A percentile compares a stretch with the other conserved stretches of the same genome.
Evolutionary conservation across 164 flowering plant species (phyloP).

Genomic region (Dillenia suffruticosa): DNA sequence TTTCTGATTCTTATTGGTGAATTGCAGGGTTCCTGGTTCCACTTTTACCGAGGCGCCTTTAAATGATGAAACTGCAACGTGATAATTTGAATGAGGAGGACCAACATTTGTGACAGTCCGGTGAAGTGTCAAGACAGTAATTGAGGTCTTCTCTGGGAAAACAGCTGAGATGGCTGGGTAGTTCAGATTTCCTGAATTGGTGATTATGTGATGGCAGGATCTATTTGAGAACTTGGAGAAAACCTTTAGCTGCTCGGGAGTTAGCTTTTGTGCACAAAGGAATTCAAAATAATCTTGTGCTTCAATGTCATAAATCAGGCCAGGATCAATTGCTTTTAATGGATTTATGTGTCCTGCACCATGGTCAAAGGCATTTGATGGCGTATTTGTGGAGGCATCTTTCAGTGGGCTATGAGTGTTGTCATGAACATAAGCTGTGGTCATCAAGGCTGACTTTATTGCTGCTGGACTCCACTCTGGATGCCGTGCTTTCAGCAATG

Average conservation of each 20-base stretch:
- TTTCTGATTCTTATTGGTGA: conserved; percentile 33
- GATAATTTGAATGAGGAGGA: conserved; percentile 34
- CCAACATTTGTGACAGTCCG: conserved; percentile 53
- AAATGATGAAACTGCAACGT: conserved; percentile 26
- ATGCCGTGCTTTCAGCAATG: conserved; percentile 43
- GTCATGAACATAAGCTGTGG: conserved; percentile 51
- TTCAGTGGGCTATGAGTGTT: conserved; percentile 28
- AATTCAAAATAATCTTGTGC: conserved; percentile 49
- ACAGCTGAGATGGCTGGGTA: conserved; percentile 46
- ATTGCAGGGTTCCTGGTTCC: conserved; percentile 32
- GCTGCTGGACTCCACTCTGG: conserved; percentile 64
- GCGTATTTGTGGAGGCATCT: conserved; percentile 29
- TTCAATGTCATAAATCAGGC: conserved; percentile 41
- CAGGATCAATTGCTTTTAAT: conserved; percentile 41
- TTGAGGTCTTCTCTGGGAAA: conserved; percentile 18
- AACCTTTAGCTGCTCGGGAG: conserved; percentile 27
- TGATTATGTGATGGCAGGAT: conserved; percentile 22
- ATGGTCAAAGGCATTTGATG: conserved; percentile 40
- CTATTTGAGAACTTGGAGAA: conserved; percentile 33
- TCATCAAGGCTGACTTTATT: conserved; percentile 54
- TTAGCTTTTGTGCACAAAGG: conserved; percentile 37
- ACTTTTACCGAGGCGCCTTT: conserved; percentile 30
- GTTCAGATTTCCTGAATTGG: conserved; percentile 37
- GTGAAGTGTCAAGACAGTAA: conserved; percentile 20
- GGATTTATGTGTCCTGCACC: conserved; percentile 60